Evolutionary conservation across 1,284 basidiomycete genomes (phyloP).

Genomic region (Puccinia hordei): DNA sequence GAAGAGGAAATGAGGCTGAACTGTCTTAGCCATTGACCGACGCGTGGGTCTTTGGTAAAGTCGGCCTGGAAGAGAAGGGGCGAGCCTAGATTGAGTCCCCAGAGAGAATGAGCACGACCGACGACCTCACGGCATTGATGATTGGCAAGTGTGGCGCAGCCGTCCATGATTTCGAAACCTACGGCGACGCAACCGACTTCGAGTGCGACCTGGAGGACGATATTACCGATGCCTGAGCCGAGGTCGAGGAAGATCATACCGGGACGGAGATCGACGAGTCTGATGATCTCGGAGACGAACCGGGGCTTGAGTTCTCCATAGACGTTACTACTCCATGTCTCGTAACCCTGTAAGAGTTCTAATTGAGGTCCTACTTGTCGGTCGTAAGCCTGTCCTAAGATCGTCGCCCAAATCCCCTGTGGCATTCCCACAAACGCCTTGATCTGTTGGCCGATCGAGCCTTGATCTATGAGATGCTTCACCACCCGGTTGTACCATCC

Average conservation of each 20-base stretch:
- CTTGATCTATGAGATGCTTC: conserved; percentile 59
- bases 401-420: conserved; percentile 61
- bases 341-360: conserved; percentile 62
- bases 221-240: conserved; percentile 66
- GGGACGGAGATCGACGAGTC: conserved; percentile 58
- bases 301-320: conserved; percentile 61
- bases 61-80: conserved; percentile 63
- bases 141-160: conserved; percentile 62
- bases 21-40: conserved; percentile 54
- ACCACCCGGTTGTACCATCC: conserved; percentile 63
- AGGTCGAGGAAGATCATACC: conserved; percentile 63
- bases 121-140: conserved; percentile 63
- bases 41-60: conserved; percentile 61
- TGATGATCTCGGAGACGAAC: conserved; percentile 60
- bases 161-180: conserved; percentile 64
- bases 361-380: conserved; percentile 64
- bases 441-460: conserved; percentile 58
- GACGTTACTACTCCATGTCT: conserved; percentile 59
- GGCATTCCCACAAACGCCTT: conserved; percentile 54
- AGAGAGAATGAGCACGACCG: conserved; percentile 62
- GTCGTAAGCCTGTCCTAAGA: conserved; percentile 65
- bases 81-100: conserved; percentile 62
- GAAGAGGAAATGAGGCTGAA: neutral
- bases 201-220: conserved; percentile 64
- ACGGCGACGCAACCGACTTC: conserved; percentile 63